Percentiles rank a stretch among this genome's conserved stretches.
Evolutionary conservation across 495 filamentous ascomycete species (phyloP).

Genomic region (Neurospora terricola): DNA sequence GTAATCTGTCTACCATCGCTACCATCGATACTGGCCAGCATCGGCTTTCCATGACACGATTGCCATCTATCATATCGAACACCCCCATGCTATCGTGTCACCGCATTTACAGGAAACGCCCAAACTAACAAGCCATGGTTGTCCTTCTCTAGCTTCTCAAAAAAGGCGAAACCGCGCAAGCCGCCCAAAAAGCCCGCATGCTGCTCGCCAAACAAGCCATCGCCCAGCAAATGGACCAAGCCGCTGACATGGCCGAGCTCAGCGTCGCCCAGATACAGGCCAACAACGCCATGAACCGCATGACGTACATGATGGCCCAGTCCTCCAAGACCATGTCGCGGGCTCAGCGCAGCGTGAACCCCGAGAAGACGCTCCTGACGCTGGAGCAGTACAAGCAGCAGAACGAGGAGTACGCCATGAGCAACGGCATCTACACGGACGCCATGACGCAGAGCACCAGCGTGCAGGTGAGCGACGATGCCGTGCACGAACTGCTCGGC

Average conservation of each 20-base stretch:
- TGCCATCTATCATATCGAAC: neutral
- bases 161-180: constrained; percentile 63
- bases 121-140: neutral
- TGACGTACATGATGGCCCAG: constrained; percentile 43
- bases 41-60: neutral
- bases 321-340: constrained; percentile 41
- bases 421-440: constrained; percentile 74
- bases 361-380: constrained; percentile 49
- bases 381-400: constrained; percentile 78
- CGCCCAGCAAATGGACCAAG: constrained; percentile 43
- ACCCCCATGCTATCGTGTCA: neutral
- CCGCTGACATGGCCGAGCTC: constrained; percentile 45
- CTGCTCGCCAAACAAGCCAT: constrained; percentile 44
- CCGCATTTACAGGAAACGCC: neutral
- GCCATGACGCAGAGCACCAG: constrained; percentile 66
- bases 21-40: constrained; percentile 1
- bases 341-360: constrained; percentile 69
- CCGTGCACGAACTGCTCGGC: constrained; percentile 68
- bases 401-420: constrained; percentile 77
- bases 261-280: constrained; percentile 42
- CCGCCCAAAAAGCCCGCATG: constrained; percentile 71
- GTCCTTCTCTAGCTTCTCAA: constrained; percentile 47
- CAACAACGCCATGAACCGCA: constrained; percentile 46
- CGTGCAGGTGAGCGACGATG: constrained; percentile 69
- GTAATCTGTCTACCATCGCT: neutral